Base-by-base conservation (phyloP, 2,329 filamentous ascomycete species). In the Fusarium mexicanum region DNA sequence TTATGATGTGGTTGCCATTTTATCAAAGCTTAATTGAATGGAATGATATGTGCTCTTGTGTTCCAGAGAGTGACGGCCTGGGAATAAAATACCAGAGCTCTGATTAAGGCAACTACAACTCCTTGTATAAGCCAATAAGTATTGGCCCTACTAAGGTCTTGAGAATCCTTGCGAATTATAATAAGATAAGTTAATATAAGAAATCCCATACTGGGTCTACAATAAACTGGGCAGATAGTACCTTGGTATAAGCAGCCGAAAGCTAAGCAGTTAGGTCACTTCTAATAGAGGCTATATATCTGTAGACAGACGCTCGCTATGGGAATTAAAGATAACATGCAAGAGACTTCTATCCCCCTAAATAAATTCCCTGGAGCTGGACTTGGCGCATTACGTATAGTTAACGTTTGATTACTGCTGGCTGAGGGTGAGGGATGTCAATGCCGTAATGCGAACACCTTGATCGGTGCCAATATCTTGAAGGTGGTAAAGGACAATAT, bases 261-360 rank as follows among this genome's bases (percentile, higher is more conserved):
- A 22, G 20, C 8, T 41, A 8, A 22, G 22, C 2, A 41, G 38
- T 22, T 41, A 0, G 8, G 20, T 4, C 20, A 14, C 38, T 22
- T 22, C 12, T 14, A 7, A 41, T 7, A 22, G 38, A 9, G 20
- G 12, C 38, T 41, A 4, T 22, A 5, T 7, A 41, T 41, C 8
- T 9, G 8, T 41, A 41, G 7, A 22, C 2, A 9, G 38, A 41
- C 38, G 20, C 20, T 41, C 12, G 20, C 38, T 4, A 41, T 41
- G 7, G 1, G 1, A 14, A 9, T 22, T 1, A 41, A 14, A 40
- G 20, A 22, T 20, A 9, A 20, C 20, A 14, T 41, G 1, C 6
- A 20, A 41, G 20, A 41, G 38, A 22, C 20, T 41, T 22, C 20
- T 41, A 41, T 41, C 13, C 20, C 8, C 22, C 20, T 9, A 22